Conservation (phyloP, 164 flowering plant species). For the Houttuynia cordata region DNA sequence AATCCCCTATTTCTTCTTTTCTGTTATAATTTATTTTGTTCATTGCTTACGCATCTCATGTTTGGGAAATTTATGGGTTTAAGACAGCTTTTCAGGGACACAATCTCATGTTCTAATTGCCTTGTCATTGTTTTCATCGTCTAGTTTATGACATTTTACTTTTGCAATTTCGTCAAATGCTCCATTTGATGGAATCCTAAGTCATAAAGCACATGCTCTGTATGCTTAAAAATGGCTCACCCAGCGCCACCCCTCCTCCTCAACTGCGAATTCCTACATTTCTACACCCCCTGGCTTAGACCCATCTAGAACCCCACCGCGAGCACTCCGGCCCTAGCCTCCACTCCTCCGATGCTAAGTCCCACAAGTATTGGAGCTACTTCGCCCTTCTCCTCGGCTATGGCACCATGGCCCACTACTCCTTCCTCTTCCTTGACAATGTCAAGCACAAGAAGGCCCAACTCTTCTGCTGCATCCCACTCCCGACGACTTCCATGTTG, state of each 20-base stretch:
- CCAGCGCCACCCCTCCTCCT: slow-evolving; percentile 7
- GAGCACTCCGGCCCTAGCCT: slow-evolving; percentile 25
- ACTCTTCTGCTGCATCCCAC: slow-evolving; percentile 75
- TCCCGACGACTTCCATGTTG: slow-evolving; percentile 98
- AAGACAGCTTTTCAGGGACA: too few relatives aligned
- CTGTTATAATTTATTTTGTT: too few relatives aligned
- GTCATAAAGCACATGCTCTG: too few relatives aligned
- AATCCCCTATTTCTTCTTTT: too few relatives aligned
- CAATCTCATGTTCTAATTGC: too few relatives aligned
- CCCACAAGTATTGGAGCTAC: slow-evolving; percentile 85
- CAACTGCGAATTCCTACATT: slow-evolving; percentile 4
- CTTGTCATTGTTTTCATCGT: too few relatives aligned
- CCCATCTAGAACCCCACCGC: slow-evolving; percentile 21
- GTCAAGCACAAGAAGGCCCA: slow-evolving; percentile 92
- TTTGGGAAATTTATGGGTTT: too few relatives aligned
- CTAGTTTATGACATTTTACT: too few relatives aligned
- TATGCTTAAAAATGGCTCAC: too few relatives aligned
- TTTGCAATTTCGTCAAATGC: too few relatives aligned
- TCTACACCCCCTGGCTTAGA: slow-evolving; percentile 4
- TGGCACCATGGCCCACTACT: slow-evolving; percentile 82
- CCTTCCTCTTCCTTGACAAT: slow-evolving; percentile 74
- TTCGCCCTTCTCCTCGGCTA: slow-evolving; percentile 60
- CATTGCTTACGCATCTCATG: too few relatives aligned
- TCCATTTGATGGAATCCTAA: too few relatives aligned
- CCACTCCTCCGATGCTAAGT: slow-evolving; percentile 35